Conservation (phyloP, 2,329 filamentous ascomycete genomes). For the Penicillium sumatraense region DNA sequence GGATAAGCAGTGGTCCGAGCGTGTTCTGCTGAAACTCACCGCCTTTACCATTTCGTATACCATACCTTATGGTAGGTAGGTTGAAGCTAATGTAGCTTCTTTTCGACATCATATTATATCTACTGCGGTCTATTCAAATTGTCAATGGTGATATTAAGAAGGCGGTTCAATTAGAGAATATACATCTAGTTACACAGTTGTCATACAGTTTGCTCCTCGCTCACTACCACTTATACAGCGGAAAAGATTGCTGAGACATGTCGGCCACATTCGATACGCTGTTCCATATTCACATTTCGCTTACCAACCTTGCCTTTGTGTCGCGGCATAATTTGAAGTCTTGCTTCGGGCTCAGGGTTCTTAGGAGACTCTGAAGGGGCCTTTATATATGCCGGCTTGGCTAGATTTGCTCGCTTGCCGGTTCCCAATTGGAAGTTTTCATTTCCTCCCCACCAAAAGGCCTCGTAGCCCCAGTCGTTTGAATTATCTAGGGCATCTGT, state of each 20-base stretch:
- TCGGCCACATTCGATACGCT: constrained; percentile 84
- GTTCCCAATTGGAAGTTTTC: constrained; percentile 93
- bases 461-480: constrained; percentile 83
- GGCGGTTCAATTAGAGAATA: constrained; percentile 6
- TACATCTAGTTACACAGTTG: constrained; percentile 15
- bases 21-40: constrained; percentile 31
- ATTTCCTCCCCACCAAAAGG: constrained; percentile 93
- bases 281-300: constrained; percentile 76
- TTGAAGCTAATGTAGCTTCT: neutral
- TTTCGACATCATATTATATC: no score
- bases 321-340: constrained; percentile 80
- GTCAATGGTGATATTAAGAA: constrained; percentile 1
- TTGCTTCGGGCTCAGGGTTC: constrained; percentile 67
- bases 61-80: no score
- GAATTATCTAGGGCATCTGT: constrained; percentile 67
- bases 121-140: no score
- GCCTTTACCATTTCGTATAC: neutral
- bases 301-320: constrained; percentile 72
- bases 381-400: constrained; percentile 76
- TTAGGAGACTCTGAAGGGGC: constrained; percentile 68
- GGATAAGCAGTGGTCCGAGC: constrained; percentile 46
- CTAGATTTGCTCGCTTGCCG: constrained; percentile 81
- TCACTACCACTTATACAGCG: constrained; percentile 45
- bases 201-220: constrained; percentile 18
- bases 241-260: constrained; percentile 85